Base-by-base conservation (phyloP, 2,329 filamentous ascomycete species). In the Neopestalotiopsis sp. region DNA sequence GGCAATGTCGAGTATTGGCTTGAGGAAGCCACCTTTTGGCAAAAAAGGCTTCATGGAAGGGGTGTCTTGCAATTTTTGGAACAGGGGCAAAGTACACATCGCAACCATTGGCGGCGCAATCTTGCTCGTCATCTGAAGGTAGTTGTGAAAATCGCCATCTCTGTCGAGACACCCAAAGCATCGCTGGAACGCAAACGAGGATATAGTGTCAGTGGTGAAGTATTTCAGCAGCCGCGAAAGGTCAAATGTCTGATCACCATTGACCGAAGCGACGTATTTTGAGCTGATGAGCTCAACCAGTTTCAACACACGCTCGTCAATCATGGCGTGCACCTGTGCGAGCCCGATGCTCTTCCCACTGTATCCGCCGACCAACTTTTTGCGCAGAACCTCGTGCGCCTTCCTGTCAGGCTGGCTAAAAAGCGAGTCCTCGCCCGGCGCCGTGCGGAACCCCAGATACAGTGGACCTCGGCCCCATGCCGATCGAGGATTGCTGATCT, bases 341-440 rank as follows among this genome's bases (percentile, higher is more conserved):
- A 52, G 45, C 45, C 45, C 45, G n/a, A 87, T 85, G 45, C 88
- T 87, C 70, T 86, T 86, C 5, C 85, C 86, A 4, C 84, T 81
- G 71, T 88, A 88, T 71, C 74, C 49, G 10, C 12, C 49, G 40
- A 20, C 79, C 72, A 67, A 84, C 71, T 86, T 85, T 13, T 82
- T 80, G n/a, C 82, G 79, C 42, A 85, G 74, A 52, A 74, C 72
- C 9, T 73, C 76, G 75, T 85, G 86, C 61, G 78, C 76, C 14
- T 74, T 80, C 57, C 85, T 84, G 67, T 89, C 80, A 49, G 83
- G 79, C 49, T 82, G 78, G 0, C 60, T 63, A 17, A 42, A 63
- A 13, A 34, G 12, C 12, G 28, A 30, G 14, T 30, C 60, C 38
- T 30, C 17, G 1, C 60, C 60, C 28, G 60, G 60, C 28, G 30